A percentile compares a stretch with the other conserved stretches of the same genome.
Conservation (phyloP, 1,284 basidiomycete species). For the Leccinum fuscescens region DNA sequence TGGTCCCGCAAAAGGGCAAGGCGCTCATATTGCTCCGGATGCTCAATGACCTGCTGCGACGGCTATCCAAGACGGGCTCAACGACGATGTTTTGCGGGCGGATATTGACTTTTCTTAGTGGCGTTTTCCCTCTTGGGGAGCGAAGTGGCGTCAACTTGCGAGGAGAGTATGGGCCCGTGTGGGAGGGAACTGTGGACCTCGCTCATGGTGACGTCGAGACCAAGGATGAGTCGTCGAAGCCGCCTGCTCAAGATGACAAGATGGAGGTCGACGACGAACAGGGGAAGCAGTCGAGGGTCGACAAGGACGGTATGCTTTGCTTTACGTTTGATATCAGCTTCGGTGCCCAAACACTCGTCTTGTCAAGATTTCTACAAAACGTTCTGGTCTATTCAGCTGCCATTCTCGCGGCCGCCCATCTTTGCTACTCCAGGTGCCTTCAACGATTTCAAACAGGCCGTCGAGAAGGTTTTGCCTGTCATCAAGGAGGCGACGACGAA, state of each 20-base stretch:
- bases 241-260: constrained; percentile 25
- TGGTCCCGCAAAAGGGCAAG: constrained; percentile 85
- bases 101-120: constrained; percentile 82
- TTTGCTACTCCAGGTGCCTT: constrained; percentile 59
- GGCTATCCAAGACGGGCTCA: constrained; percentile 80
- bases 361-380: constrained; percentile 72
- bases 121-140: constrained; percentile 84
- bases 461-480: constrained; percentile 69
- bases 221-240: constrained; percentile 26
- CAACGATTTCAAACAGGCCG: constrained; percentile 61
- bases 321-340: not conserved
- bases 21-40: constrained; percentile 81
- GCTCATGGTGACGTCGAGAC: constrained; percentile 31
- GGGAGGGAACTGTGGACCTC: constrained; percentile 60
- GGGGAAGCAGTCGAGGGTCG: constrained; percentile 41
- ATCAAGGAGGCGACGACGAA: constrained; percentile 83
- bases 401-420: constrained; percentile 68
- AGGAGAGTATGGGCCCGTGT: constrained; percentile 80
- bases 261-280: constrained; percentile 43
- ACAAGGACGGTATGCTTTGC: constrained; percentile 59
- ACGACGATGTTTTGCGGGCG: constrained; percentile 85
- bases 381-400: constrained; percentile 82
- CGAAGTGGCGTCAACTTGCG: constrained; percentile 87
- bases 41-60: constrained; percentile 81
- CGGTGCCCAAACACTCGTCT: constrained; percentile 2